Evolutionary conservation across 345 rosid genomes (phyloP), one percentile per base, ranked within the genome.

Genomic region (Leavenworthia alabamica): DNA sequence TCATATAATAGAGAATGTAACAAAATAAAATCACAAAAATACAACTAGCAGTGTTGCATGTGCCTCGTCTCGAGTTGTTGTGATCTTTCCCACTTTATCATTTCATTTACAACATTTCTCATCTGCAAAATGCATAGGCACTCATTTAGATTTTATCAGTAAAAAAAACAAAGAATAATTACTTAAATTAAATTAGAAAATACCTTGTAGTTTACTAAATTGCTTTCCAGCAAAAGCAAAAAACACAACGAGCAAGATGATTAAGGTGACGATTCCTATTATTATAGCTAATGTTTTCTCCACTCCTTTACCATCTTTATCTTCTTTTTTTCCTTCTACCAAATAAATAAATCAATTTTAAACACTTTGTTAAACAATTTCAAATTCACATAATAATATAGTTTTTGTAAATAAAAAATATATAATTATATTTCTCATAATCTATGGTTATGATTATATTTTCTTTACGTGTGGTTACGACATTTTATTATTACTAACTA

Each of bases 221-320:
- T n/a, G 28, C 60, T 76, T 89, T 54, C 90, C 79, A 7, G 81
- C 5, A 85, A 79, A 86, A 60, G 93, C 75, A 6, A 86, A 65
- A 77, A 85, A 77, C 7, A 92, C 74, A 56, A 92, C 80, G 70
- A 92, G 79, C 46, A 92, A 68, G 29, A 89, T 82, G 55, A 86
- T 82, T 56, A 71, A 90, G 8, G 90, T 90, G 20, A 92, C 82
- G 23, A 83, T 79, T 7, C 96, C 96, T 39, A 92, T 79, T 66
- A 92, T 37, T 55, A 92, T 86, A 11, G 96, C 90, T 4, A 89
- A 77, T 8, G 96, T 85, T 83, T 83, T 92, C 73, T 82, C 86
- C 3, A 82, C 68, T 50, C 77, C 81, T 1, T 83, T 56, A 58
- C 86, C 81, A 15, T 75, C 48, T 22, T 75, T 14, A 31, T 72